Evolutionary conservation across 176 grass and related monocot genomes (phyloP).

Genomic region (Musa beccarii): DNA sequence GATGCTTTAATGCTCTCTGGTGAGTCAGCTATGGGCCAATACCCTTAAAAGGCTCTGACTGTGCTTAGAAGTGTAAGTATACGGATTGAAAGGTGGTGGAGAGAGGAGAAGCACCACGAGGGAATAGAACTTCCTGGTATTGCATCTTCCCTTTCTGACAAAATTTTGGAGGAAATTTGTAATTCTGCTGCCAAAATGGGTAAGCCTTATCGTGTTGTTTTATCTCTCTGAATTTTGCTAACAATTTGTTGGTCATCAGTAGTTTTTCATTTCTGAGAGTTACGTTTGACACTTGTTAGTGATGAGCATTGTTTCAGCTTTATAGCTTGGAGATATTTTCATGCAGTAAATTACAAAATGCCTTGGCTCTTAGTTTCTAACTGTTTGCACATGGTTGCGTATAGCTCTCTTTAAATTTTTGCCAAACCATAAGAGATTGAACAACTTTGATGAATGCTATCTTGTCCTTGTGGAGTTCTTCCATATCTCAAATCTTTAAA

Average conservation of each 20-base stretch:
- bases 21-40: conserved; percentile 94
- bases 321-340: too few relatives aligned
- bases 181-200: conserved; percentile 98
- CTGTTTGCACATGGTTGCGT: too few relatives aligned
- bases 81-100: conserved; percentile 94
- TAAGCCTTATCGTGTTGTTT: conserved; percentile 9
- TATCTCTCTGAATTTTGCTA: background rate
- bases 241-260: background rate
- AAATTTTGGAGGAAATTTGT: conserved; percentile 89
- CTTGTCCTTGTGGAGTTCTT: too few relatives aligned
- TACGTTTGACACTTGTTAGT: too few relatives aligned
- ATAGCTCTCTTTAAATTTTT: too few relatives aligned
- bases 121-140: conserved; percentile 56
- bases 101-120: conserved; percentile 78
- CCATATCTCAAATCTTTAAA: too few relatives aligned
- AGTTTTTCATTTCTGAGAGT: too few relatives aligned
- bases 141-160: conserved; percentile 72
- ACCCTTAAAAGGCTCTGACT: conserved; percentile 74
- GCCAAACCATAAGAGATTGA: too few relatives aligned
- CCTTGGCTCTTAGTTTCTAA: too few relatives aligned
- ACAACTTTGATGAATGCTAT: too few relatives aligned
- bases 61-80: conserved; percentile 83
- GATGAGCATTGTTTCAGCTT: too few relatives aligned
- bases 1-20: conserved; percentile 97
- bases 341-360: too few relatives aligned